These are phyloP conservation scores for Ustilago vetiveriae DNA, from an alignment of 1,284 basidiomycete genomes.

Conservation along the genomic window DNA sequence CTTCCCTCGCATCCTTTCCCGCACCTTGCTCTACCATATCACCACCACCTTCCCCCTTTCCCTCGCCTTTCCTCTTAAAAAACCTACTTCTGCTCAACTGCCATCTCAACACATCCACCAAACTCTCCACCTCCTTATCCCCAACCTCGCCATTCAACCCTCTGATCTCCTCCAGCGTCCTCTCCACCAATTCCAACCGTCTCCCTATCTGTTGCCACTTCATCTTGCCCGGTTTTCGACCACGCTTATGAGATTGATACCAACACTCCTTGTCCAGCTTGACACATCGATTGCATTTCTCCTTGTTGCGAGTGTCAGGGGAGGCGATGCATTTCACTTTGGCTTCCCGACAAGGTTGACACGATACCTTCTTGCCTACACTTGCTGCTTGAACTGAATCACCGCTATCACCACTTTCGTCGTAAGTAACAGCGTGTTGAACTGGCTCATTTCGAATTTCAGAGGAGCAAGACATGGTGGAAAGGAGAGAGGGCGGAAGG, in stretches of 20 bases:
- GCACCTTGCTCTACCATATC: no score
- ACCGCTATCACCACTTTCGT: no score
- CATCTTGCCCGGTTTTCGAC: constrained; percentile 44
- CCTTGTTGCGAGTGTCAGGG: no score
- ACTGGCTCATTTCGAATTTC: no score
- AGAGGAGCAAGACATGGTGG: no score
- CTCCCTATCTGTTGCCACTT: constrained; percentile 40
- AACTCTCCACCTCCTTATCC: constrained; percentile 20
- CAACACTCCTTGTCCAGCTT: constrained; percentile 31
- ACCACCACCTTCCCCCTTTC: no score
- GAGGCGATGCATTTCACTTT: constrained; percentile 40
- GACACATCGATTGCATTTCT: constrained; percentile 14
- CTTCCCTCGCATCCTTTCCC: not conserved
- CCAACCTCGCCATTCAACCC: constrained; percentile 26
- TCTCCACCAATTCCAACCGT: constrained; percentile 25
- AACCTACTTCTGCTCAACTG: constrained; percentile 38
- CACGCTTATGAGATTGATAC: constrained; percentile 31
- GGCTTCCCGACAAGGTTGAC: constrained; percentile 34
- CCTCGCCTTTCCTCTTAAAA: not conserved
- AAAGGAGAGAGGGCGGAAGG: no score
- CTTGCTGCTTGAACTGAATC: no score
- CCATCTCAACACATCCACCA: constrained; percentile 31
- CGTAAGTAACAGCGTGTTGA: no score
- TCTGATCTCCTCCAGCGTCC: constrained; percentile 25
- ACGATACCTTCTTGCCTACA: constrained; percentile 30